Percentiles rank a stretch among this genome's conserved stretches.
These are phyloP conservation scores for Mrakia frigida DNA, from an alignment of 768 basidiomycete species.

Conservation along the genomic window DNA sequence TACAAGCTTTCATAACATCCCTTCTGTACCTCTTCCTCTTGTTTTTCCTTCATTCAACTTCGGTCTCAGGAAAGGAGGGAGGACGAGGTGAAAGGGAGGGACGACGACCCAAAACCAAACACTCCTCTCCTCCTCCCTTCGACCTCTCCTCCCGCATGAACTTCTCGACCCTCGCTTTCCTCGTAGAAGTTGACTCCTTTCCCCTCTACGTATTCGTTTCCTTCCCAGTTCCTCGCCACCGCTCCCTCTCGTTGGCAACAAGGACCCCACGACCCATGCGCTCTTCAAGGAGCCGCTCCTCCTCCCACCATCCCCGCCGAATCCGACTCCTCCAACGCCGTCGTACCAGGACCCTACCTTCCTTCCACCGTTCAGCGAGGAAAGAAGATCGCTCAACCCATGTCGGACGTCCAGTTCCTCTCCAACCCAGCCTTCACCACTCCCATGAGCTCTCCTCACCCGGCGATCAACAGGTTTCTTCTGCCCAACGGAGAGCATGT, in stretches of 20 bases:
- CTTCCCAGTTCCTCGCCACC: conserved; percentile 34
- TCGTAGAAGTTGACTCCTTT: neutral
- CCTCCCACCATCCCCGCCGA: conserved; percentile 18
- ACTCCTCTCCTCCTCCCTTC: neutral
- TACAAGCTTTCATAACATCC: neutral
- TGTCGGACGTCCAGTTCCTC: conserved; percentile 21
- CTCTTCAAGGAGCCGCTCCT: conserved; percentile 5
- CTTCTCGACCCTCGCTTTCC: neutral
- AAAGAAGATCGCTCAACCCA: neutral
- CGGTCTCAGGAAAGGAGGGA: neutral
- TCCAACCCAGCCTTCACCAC: conserved; percentile 42
- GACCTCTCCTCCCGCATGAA: no score
- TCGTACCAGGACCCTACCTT: neutral
- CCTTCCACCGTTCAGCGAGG: neutral
- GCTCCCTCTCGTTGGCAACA: conserved; percentile 33
- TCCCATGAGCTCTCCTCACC: conserved; percentile 50
- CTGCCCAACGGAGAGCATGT: conserved; percentile 81
- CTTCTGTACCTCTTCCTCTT: neutral
- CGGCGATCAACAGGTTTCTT: conserved; percentile 75
- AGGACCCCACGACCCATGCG: conserved; percentile 15
- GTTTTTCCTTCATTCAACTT: neutral
- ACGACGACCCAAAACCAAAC: neutral
- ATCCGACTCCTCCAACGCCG: neutral
- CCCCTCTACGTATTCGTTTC: neutral
- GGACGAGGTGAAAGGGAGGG: neutral